Evolutionary conservation across 306 rosid genomes (phyloP), one percentile per base, ranked within the genome.

Genomic region (Malus sylvestris): DNA sequence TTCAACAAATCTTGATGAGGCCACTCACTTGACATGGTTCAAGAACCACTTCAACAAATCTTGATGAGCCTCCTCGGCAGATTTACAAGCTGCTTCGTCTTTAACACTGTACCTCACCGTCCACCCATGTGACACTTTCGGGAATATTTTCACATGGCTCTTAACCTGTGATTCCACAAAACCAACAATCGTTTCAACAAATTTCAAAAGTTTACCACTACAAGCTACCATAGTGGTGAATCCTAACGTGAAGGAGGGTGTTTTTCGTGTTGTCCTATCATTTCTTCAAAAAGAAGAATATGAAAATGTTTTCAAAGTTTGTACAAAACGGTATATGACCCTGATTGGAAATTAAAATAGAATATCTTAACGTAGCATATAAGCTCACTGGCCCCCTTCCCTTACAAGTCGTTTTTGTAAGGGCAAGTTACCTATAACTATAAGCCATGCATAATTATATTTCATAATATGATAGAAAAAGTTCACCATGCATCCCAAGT

Each of bases 81-180:
- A 44, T 78, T 87, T 87, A 25, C 79, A 83, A 51, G 86, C 84
- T 12, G 44, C 75, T 75, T 84, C 81, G 60, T 89, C 89, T 68
- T 86, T 87, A 68, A 44, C 83, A 42, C 68, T 78, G 81, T 86
- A 89, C 83, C 84, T 66, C 73, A 85, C 67, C 22, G 89, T 79
- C 91, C 97, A 89, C 60, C 94, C 92, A 78, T 91, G 97, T 42
- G 25, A 35, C 52, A 88, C 87, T 35, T 89, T 86, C 55, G 88
- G 88, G 75, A 80, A 91, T 76, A 86, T 64, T 80, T 89, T 91
- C 79, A 88, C 89, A 68, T 83, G 87, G 82, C 86, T 77, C 44
- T 86, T 86, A 11, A 85, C 45, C 97, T 89, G 68, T 40, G 27
- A 59, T 73, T 58, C 25, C 42, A 73, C 19, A 59, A 68, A 35